Evolutionary conservation across 2,329 filamentous ascomycete species (phyloP).

Genomic region (Ascochyta clinopodiicola): DNA sequence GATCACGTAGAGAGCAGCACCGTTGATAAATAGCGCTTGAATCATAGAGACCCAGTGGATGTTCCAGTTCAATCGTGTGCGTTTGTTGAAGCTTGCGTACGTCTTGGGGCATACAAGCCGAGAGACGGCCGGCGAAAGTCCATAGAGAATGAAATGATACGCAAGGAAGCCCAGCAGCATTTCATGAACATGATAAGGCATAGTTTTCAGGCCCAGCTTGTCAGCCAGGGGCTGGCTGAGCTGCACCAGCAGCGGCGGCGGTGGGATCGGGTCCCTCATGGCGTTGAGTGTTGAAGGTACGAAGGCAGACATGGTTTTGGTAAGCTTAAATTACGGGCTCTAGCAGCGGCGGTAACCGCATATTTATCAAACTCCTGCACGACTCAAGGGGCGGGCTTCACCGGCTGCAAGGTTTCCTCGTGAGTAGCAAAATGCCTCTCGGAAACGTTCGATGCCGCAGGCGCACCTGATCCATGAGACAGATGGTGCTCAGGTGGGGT

Average conservation of each 20-base stretch:
- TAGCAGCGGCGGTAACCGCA: constrained; percentile 11
- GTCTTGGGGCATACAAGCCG: constrained; percentile 64
- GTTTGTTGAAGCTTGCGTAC: constrained; percentile 67
- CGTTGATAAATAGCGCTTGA: constrained; percentile 75
- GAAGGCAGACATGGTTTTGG: constrained; percentile 27
- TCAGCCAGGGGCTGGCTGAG: constrained; percentile 70
- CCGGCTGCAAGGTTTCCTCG: constrained; percentile 12
- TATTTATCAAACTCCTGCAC: constrained; percentile 13
- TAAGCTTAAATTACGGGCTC: constrained; percentile 9
- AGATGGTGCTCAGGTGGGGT: constrained; percentile 13
- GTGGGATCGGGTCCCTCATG: constrained; percentile 76
- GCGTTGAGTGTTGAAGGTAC: constrained; percentile 33
- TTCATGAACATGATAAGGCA: constrained; percentile 82
- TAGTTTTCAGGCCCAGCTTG: constrained; percentile 65
- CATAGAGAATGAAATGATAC: constrained; percentile 72
- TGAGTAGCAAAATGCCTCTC: constrained; percentile 11
- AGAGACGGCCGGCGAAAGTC: constrained; percentile 73
- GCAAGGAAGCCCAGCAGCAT: constrained; percentile 69
- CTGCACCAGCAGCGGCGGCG: constrained; percentile 62
- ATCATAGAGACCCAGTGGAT: constrained; percentile 84
- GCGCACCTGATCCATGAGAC: constrained; percentile 16
- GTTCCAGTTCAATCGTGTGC: constrained; percentile 79
- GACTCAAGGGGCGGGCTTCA: not conserved
- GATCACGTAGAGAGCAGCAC: constrained; percentile 75
- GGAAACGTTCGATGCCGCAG: constrained; percentile 22